Base-by-base conservation (phyloP, 176 grass and related monocot species). In the Luzula sylvatica region DNA sequence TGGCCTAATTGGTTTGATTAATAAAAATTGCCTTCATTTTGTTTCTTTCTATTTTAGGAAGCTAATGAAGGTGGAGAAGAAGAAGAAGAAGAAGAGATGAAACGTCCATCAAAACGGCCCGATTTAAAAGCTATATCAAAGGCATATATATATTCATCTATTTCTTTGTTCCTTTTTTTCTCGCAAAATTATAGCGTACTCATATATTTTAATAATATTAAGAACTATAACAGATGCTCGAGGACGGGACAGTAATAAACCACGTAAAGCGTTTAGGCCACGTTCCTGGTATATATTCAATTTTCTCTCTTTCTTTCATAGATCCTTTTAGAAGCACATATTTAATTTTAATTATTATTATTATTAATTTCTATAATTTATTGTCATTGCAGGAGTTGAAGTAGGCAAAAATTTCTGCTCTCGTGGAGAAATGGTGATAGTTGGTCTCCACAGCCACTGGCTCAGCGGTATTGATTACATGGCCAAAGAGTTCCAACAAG, bases 381-480 rank as follows among this genome's bases (percentile, higher is more conserved):
- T 3, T 43, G 38, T 20, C 20, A 61, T 60, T 4, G 1, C 44
- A 96, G 81, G 92, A 19, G 64, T 96, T 1, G 81, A 86, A 5
- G 90, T 89, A 15, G 92, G 92, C 0, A 54, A 89, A 25, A 74
- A 77, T 2, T 96, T 89, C 53, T 89, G 78, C 65, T 96, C 92
- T 8, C 74, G 81, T 17, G 85, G 80, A 7, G 85, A 96, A 67
- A 86, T 96, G 92, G 92, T 96, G 13, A 81, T 86, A 15, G n/a
- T 96, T 11, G 92, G 92, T 6, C 24, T 96, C 23, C 92, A 96
- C 52, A 86, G 84, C 55, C 92, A 96, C 46, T 96, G 85, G 92
- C 71, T 96, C 5, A 96, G 82, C 30, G 90, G 90, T 3, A 89
- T 96, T 71, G 90, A 96, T 35, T 96, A 86, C 26, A 82, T 96